Base-by-base conservation (phyloP, 345 rosid genomes). In the Eucalyptus microcorys region DNA sequence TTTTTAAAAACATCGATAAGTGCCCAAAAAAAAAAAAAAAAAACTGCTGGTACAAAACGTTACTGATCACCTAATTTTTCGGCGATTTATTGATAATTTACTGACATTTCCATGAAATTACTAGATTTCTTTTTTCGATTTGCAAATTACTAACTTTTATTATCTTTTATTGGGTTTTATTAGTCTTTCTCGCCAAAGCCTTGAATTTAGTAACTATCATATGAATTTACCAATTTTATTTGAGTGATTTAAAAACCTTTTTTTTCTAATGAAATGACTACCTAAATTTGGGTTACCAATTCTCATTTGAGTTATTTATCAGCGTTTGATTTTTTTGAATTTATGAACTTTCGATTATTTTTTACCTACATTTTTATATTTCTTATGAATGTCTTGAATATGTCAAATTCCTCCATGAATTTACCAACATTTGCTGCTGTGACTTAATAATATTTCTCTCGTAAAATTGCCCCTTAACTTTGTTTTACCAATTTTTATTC, bases 71-170 rank as follows among this genome's bases (percentile, higher is more conserved):
- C 37, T 64, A 30, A 64, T 64, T 64, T 64, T 64, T n/a, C 6
- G 21, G 5, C 0, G 21, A 7, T 40, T 64, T 64, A 64, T n/a
- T 14, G 19, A n/a, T 64, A 64, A 64, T 64, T 64, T 64, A n/a
- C 37, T 14, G 76, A n/a, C 76, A n/a, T n/a, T 64, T 64, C 17
- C 34, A 64, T 14, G 32, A 15, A n/a, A 64, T 64, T 64, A 64
- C 32, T 15, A n/a, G 9, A 14, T 4, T 64, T 4, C 5, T n/a
- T n/a, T 12, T n/a, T n/a, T 2, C 37, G 1, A n/a, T n/a, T n/a
- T n/a, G 76, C 0, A n/a, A 64, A 64, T n/a, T 14, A 4, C 19
- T 7, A n/a, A 64, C 10, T 64, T 64, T 7, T 64, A n/a, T 64
- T 1, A 15, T 64, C 19, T 7, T 64, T 61, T 30, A 61, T 3